Base-by-base conservation (phyloP, 768 basidiomycete genomes). In the Dacryopinax spathularia region DNA sequence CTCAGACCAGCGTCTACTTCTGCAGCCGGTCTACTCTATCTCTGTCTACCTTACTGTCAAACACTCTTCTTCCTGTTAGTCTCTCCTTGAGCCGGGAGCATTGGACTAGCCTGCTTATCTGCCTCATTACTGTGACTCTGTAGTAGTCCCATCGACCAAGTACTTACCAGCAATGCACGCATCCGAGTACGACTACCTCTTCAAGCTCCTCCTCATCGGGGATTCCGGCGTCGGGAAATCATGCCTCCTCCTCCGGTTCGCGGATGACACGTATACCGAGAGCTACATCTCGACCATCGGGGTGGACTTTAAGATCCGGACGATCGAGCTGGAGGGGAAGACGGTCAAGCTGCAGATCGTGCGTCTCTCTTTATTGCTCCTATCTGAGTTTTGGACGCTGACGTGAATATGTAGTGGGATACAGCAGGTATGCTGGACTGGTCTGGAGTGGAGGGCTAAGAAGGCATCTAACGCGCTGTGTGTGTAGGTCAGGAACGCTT, bases 321-420 rank as follows among this genome's bases (percentile, higher is more conserved):
- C 95, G 34, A 97, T 98, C 76, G 95, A 98, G 75, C 81, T 98
- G 62, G 95, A 98, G 72, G 95, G 95, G 65, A 96, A 96, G 86
- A 91, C 90, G 0, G 91, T 97, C 75, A 98, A 97, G 76, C 82
- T 98, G 65, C 95, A 98, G 78, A 98, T 98, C 76, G 94, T 96
- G 71, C 76, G 94, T 77, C 41, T 62, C 37, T 43, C 20, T 12
- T 39, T 22, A 18, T 2, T 61, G 7, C 22, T 56, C 15, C 43
- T 36, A 27, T 27, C 44, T 27, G 56, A 31, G 37, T 43, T 69
- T 59, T 73, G 76, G 59, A 77, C 74, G 67, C 66, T 70, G 37
- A 64, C 33, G 70, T 13, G 25, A 35, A 16, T 39, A 20, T 63
- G 66, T 72, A 95, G 95, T 98, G 95, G 95, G 95, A 98, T 71